A percentile compares a stretch with the other conserved stretches of the same genome.
Evolutionary conservation across 768 basidiomycete genomes (phyloP).

Genomic region (Lactarius sp.): DNA sequence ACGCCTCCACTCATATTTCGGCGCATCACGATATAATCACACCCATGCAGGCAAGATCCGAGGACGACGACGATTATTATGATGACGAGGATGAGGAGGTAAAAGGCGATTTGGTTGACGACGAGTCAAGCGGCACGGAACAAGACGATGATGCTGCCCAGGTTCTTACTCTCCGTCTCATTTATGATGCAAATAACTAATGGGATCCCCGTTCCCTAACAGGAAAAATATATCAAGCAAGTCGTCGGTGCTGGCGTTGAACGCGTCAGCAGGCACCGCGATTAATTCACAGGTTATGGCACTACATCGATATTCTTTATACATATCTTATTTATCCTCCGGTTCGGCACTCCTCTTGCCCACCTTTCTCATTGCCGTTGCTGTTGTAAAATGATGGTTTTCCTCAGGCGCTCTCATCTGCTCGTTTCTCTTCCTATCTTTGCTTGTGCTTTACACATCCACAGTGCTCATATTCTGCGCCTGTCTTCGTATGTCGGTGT

Average conservation of each 20-base stretch:
- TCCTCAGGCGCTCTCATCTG: neutral
- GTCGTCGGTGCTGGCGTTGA: conserved; percentile 26
- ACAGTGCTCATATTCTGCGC: neutral
- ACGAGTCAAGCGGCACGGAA: conserved; percentile 20
- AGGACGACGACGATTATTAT: conserved; percentile 28
- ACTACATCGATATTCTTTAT: conserved; percentile 4
- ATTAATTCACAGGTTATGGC: conserved; percentile 2
- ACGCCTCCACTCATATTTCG: neutral
- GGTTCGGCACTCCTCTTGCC: neutral
- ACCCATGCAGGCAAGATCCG: conserved; percentile 7
- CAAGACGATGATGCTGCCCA: conserved; percentile 30
- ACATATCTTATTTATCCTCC: conserved; percentile 7
- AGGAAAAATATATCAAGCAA: conserved; percentile 22
- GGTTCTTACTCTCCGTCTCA: conserved; percentile 27
- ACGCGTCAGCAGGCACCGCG: conserved; percentile 25
- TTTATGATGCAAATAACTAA: neutral
- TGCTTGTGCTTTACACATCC: neutral
- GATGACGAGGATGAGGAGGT: conserved; percentile 19
- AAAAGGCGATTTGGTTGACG: conserved; percentile 15
- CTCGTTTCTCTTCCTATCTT: conserved; percentile 1
- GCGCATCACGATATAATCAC: neutral
- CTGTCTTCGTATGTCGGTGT: neutral
- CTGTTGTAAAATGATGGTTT: neutral
- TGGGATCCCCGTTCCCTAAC: neutral
- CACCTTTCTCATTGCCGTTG: neutral